These are phyloP conservation scores for Apiotrichum domesticum DNA, from an alignment of 1,284 basidiomycete species.

Conservation along the genomic window DNA sequence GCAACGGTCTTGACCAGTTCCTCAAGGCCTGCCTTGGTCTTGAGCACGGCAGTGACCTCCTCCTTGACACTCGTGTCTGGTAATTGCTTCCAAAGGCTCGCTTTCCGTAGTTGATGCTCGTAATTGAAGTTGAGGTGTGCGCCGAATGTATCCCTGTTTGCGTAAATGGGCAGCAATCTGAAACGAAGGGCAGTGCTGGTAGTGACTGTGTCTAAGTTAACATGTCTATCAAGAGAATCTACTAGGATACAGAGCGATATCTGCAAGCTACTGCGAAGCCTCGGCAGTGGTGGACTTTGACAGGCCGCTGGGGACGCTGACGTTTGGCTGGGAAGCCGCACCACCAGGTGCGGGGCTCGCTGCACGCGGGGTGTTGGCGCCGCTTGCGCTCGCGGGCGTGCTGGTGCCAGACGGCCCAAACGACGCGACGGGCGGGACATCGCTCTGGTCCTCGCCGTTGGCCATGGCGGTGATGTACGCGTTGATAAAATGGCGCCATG, in stretches of 20 bases:
- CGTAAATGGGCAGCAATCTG: no score
- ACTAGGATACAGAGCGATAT: no score
- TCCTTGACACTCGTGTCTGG: conserved; percentile 84
- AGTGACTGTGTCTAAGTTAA: no score
- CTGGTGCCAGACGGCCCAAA: conserved; percentile 33
- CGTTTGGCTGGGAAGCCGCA: no score
- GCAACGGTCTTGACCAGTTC: conserved; percentile 78
- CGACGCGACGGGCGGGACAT: conserved; percentile 31
- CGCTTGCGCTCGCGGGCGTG: conserved; percentile 16
- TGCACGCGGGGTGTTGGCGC: conserved; percentile 11
- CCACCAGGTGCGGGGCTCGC: not conserved
- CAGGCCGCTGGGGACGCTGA: not conserved
- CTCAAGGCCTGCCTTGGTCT: conserved; percentile 74
- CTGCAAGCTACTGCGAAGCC: not conserved
- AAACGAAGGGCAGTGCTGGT: no score
- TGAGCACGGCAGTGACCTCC: conserved; percentile 71
- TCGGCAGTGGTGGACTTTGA: not conserved
- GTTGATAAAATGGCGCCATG: conserved; percentile 46
- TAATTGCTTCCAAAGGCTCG: conserved; percentile 33
- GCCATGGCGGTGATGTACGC: conserved; percentile 45
- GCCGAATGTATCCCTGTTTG: no score
- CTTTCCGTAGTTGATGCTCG: not conserved
- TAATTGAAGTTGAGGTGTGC: not conserved
- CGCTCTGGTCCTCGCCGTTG: conserved; percentile 36
- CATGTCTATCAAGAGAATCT: no score